Evolutionary conservation across 2,329 filamentous ascomycete species (phyloP).

Genomic region (Chaetothyriales sp.): DNA sequence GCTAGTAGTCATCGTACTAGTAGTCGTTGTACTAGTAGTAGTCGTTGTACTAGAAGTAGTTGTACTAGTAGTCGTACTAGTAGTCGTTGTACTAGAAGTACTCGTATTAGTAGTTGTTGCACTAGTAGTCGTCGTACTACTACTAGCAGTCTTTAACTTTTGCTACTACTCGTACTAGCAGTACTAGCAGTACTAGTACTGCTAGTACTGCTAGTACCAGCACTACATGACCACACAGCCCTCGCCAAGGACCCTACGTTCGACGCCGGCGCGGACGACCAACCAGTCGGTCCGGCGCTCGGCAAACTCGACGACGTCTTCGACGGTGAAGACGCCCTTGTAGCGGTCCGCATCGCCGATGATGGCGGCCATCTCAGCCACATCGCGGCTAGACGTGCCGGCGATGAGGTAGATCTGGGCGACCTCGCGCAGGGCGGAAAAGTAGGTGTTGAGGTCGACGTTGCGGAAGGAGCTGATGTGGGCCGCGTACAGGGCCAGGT

Average conservation of each 20-base stretch:
- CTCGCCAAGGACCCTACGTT: slow-evolving; percentile 93
- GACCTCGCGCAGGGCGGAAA: slow-evolving; percentile 78
- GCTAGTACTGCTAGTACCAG: too few species aligned
- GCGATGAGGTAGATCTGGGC: slow-evolving; percentile 94
- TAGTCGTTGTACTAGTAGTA: too few species aligned
- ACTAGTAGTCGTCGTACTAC: too few species aligned
- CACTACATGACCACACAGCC: slow-evolving; percentile 73
- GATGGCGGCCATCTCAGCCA: slow-evolving; percentile 87
- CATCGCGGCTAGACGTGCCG: slow-evolving; percentile 45
- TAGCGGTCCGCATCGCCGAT: slow-evolving; percentile 88
- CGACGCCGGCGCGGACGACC: slow-evolving; percentile 71
- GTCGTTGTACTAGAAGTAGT: too few species aligned
- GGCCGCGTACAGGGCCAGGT: slow-evolving; percentile 86
- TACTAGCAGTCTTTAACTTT: too few species aligned
- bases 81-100: too few species aligned
- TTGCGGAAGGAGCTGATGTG: slow-evolving; percentile 75
- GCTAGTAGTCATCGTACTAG: too few species aligned
- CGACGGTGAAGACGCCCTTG: slow-evolving; percentile 79
- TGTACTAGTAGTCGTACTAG: too few species aligned
- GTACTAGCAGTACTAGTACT: too few species aligned
- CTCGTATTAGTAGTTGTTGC: too few species aligned
- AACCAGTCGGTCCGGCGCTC: slow-evolving; percentile 94
- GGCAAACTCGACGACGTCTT: slow-evolving; percentile 96
- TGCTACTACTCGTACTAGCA: too few species aligned
- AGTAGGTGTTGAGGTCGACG: slow-evolving; percentile 73